Percentiles rank a stretch among this genome's conserved stretches.
phyloP scores from a whole-genome alignment of 805 yeast genomes.

The Cyberlindnera maritima region DNA sequence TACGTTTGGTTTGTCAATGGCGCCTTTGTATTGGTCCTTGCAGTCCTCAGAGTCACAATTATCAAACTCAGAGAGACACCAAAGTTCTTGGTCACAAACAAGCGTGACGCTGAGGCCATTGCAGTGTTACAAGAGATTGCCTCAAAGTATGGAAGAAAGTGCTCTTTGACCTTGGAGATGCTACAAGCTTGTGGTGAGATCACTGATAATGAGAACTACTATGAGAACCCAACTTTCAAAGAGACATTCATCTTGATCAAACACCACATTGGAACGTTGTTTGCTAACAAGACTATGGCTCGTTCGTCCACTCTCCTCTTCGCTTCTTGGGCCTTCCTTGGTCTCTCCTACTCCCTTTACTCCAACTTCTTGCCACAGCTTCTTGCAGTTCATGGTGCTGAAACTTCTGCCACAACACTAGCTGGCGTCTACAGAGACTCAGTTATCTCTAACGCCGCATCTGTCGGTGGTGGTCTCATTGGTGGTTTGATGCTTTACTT shows the following conservation, averaged over 20 bases:
- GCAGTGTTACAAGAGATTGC: slow-evolving; percentile 44
- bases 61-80: slow-evolving; percentile 50
- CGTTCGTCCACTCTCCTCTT: slow-evolving; percentile 40
- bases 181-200: slow-evolving; percentile 43
- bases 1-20: slow-evolving; percentile 51
- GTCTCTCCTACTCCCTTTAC: slow-evolving; percentile 51
- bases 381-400: slow-evolving; percentile 46
- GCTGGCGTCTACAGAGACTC: slow-evolving; percentile 45
- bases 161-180: slow-evolving; percentile 44
- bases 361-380: slow-evolving; percentile 50
- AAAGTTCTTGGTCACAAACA: slow-evolving; percentile 46
- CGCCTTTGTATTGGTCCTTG: slow-evolving; percentile 44
- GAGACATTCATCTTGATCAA: slow-evolving; percentile 30
- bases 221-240: slow-evolving; percentile 27
- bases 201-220: slow-evolving; percentile 26
- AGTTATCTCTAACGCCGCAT: slow-evolving; percentile 40
- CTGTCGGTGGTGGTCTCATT: slow-evolving; percentile 46
- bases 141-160: slow-evolving; percentile 37
- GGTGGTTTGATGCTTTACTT: slow-evolving; percentile 39
- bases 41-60: slow-evolving; percentile 44
- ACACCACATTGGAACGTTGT: slow-evolving; percentile 41
- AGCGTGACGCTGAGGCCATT: slow-evolving; percentile 47
- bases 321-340: slow-evolving; percentile 50
- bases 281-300: slow-evolving; percentile 38
- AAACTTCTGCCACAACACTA: slow-evolving; percentile 38